phyloP scores from a whole-genome alignment of 768 basidiomycete species.

The Ephemerocybe angulata region DNA sequence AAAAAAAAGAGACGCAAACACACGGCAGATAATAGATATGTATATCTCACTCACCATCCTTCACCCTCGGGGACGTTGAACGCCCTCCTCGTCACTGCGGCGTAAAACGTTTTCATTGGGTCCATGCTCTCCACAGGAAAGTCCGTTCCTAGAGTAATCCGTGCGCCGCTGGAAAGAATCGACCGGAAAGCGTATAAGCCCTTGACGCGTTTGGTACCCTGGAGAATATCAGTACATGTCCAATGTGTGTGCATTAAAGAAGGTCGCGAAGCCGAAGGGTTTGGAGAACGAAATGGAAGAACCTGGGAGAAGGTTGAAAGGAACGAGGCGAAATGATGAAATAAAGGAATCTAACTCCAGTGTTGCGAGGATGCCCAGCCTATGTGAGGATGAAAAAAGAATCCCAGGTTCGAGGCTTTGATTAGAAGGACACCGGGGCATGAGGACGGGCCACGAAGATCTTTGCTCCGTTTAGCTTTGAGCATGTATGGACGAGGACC shows the following conservation, averaged over 20 bases:
- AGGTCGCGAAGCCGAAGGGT: too few relatives aligned
- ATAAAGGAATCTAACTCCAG: too few relatives aligned
- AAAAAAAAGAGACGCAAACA: not conserved
- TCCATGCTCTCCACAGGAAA: constrained; percentile 93
- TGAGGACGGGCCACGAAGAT: too few relatives aligned
- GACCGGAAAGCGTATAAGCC: constrained; percentile 90
- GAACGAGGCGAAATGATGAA: too few relatives aligned
- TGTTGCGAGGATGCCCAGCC: not conserved
- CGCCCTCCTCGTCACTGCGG: constrained; percentile 73
- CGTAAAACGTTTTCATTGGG: constrained; percentile 86
- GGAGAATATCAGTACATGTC: not conserved
- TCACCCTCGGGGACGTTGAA: constrained; percentile 74
- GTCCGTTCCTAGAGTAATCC: constrained; percentile 81
- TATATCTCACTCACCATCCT: constrained; percentile 87
- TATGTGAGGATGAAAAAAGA: not conserved
- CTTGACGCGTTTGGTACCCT: constrained; percentile 80
- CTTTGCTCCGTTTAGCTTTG: too few relatives aligned
- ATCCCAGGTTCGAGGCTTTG: too few relatives aligned
- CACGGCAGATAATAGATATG: too few relatives aligned
- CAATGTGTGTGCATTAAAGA: too few relatives aligned
- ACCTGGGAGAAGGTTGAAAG: too few relatives aligned
- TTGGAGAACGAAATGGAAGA: too few relatives aligned
- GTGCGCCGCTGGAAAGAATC: constrained; percentile 53
- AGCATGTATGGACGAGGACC: too few relatives aligned
- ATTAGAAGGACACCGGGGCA: too few relatives aligned